Evolutionary conservation across 2,329 filamentous ascomycete genomes (phyloP), one percentile per base, ranked within the genome.

Genomic region (Neonectria ditissima): DNA sequence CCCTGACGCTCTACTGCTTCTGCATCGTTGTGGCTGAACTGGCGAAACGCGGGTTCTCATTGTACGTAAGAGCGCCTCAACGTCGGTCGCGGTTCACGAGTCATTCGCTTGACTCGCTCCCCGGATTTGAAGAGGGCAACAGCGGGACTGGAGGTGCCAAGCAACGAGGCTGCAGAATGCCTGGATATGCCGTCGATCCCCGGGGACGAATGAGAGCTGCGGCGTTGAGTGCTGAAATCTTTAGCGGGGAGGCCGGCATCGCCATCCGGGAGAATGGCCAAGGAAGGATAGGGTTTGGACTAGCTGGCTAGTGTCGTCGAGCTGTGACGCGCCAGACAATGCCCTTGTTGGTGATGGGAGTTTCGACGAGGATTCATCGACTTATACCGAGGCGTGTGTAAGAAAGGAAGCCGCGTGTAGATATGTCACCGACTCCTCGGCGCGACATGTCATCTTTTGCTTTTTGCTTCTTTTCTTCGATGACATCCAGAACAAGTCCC

Each of bases 401-500:
- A 24, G 43, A 24, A 26, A 14, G 16, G 24, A 26, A 18, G 45
- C n/a, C 16, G 44, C 43, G 26, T 47, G 44, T 11, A 50, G n/a
- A 20, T 8, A n/a, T 16, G 24, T 11, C 16, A 20, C 13, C 7
- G 37, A 18, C n/a, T 20, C 11, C n/a, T 7, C 26, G 4, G 4
- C n/a, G n/a, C 4, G 3, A 11, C 28, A 32, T 3, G n/a, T 20
- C n/a, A 7, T 32, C 18, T 26, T 50, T 5, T 32, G 14, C 6
- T 50, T 50, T 34, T 50, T 34, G 28, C 47, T 50, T 50, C 28
- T 50, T 48, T 48, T 18, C 47, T 32, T 48, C 14, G 47, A 50
- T 50, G 9, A 2, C 9, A 10, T 50, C n/a, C 5, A 14, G 3
- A 14, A 9, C 6, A 30, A 14, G 5, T 4, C 18, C 26, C 18